Evolutionary conservation across 192 early-diverging fungal genomes (phyloP).

Genomic region (Anaeromyces robustus): DNA sequence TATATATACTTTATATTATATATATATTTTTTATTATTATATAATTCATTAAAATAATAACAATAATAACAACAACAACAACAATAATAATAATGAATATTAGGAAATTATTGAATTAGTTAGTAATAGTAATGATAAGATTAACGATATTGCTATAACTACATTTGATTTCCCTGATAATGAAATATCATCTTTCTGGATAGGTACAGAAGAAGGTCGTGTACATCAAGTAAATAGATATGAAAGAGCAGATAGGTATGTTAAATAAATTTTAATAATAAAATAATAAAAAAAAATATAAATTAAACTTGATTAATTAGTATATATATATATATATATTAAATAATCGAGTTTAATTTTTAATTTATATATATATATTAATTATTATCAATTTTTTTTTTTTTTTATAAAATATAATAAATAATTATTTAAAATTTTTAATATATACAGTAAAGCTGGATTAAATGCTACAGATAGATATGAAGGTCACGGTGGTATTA

Average conservation of each 20-base stretch:
- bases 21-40: no score
- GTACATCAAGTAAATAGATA: constrained; percentile 91
- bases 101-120: constrained; percentile 8
- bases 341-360: no score
- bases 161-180: constrained; percentile 77
- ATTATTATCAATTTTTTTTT: no score
- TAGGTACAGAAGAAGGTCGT: constrained; percentile 90
- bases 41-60: neutral
- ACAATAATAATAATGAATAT: neutral
- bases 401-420: no score
- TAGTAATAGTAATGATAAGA: constrained; percentile 64
- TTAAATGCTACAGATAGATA: constrained; percentile 76
- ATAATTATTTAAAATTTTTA: no score
- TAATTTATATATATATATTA: no score
- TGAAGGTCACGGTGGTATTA: constrained; percentile 69
- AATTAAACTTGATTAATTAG: no score
- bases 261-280: neutral
- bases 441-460: constrained; percentile 76
- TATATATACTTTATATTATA: neutral
- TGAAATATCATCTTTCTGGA: constrained; percentile 85
- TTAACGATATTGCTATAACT: constrained; percentile 88
- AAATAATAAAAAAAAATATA: neutral
- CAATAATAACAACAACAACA: no score
- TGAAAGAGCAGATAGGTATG: constrained; percentile 78
- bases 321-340: no score